Percentiles rank a stretch among this genome's conserved stretches.
These are phyloP conservation scores for Erythrophleum ivorense DNA, from an alignment of 331 rosid species.

Conservation along the genomic window DNA sequence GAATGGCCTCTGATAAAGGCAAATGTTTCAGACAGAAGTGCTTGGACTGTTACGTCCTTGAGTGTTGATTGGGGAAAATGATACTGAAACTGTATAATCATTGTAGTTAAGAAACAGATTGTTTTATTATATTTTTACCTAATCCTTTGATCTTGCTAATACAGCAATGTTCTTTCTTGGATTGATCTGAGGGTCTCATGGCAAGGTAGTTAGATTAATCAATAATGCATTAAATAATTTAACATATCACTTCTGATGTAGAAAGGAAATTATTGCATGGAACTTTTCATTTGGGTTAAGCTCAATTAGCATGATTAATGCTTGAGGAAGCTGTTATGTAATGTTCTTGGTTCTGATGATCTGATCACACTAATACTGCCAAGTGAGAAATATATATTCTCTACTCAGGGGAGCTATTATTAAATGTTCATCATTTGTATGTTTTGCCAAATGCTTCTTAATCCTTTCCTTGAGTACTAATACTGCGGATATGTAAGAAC, in stretches of 20 bases:
- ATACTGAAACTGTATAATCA: background rate
- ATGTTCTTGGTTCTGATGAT: constrained; percentile 4
- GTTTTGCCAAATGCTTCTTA: constrained; percentile 5
- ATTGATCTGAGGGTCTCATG: background rate
- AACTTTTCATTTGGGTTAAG: background rate
- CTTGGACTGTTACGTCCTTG: background rate
- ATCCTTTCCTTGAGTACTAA: background rate
- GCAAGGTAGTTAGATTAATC: background rate
- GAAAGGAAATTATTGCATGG: background rate
- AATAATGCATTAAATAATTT: background rate
- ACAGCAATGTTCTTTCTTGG: background rate
- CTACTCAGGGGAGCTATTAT: background rate
- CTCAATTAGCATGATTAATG: constrained; percentile 5
- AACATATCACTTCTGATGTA: constrained; percentile 15
- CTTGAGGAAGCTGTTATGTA: background rate
- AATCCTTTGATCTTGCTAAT: background rate
- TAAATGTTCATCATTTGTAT: background rate
- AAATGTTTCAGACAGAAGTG: background rate
- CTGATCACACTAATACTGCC: background rate
- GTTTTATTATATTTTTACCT: background rate
- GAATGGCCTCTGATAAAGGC: constrained; percentile 2
- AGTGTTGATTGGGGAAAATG: background rate
- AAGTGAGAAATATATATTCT: constrained; percentile 1
- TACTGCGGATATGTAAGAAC: constrained; percentile 14
- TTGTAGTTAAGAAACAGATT: background rate